Evolutionary conservation across 1,139 yeast genomes (phyloP).

Genomic region (Pichia inconspicua): DNA sequence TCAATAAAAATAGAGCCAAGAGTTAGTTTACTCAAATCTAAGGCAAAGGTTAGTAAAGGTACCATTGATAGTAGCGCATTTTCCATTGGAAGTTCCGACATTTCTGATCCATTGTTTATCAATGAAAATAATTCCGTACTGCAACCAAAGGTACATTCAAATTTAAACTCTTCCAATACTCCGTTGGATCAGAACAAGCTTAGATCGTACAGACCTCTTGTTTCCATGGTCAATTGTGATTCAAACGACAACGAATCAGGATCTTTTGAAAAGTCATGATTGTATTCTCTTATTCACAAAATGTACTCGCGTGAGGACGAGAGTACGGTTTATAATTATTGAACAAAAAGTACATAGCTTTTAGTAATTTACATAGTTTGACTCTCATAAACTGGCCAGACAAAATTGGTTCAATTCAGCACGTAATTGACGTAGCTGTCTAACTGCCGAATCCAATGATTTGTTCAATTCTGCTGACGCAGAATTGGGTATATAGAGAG

Average conservation of each 20-base stretch:
- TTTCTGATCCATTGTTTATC: neutral
- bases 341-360: neutral
- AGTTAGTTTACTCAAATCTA: conserved; percentile 27
- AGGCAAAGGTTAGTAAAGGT: neutral
- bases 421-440: conserved; percentile 38
- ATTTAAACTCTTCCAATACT: neutral
- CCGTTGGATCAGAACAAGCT: neutral
- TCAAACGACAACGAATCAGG: neutral
- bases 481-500: conserved; percentile 42
- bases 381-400: conserved; percentile 10
- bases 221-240: neutral
- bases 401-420: conserved; percentile 35
- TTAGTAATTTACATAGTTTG: too few relatives aligned
- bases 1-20: conserved; percentile 74
- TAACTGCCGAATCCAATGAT: conserved; percentile 34
- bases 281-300: neutral
- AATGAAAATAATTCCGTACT: neutral
- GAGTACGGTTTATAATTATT: neutral
- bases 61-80: neutral
- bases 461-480: conserved; percentile 23
- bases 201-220: neutral
- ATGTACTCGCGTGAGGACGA: neutral
- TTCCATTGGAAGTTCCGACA: neutral
- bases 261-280: neutral
- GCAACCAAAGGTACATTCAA: neutral